Base-by-base conservation (phyloP, 1,139 yeast genomes). In the Nakaseomyces glabratus region DNA sequence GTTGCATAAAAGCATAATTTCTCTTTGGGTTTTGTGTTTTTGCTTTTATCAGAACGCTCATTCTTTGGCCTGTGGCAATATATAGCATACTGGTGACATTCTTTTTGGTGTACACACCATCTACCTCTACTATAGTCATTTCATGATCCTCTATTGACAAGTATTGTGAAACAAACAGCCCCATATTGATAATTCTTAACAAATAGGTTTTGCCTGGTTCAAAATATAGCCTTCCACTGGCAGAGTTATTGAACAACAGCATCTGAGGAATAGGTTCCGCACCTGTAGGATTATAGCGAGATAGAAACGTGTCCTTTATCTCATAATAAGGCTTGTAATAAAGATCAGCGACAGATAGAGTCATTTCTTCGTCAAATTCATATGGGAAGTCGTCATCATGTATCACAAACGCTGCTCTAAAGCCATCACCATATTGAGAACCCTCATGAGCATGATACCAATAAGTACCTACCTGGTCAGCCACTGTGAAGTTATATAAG, bases 401-500 rank as follows among this genome's bases (percentile, higher is more conserved):
- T 39, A 80, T 68, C 28, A 80, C 67, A 43, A 81, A 69, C 31
- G 78, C 64, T n/a, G 78, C 86, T 53, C 93, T 69, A 57, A 80
- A 61, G 28, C 93, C 93, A 54, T 81, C 93, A 45, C 82, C 76
- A 47, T 77, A 78, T 57, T 81, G 90, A 24, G 84, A 69, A 1
- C 78, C 75, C 33, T 82, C 69, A 52, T 81, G 93, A n/a, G 86
- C 76, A 55, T 81, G 93, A 58, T 80, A 80, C 93, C 90, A 81
- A 57, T 65, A 81, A 9, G 85, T 72, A 32, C 93, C 93, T 6
- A 68, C 71, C 58, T 81, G 88, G 37, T 71, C 68, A 20, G 63
- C 65, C 21, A 78, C 76, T 3, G 75, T 71, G 51, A 81, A 80
- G 53, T 79, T 60, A 57, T 80, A 81, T 22, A 73, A 52, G 51